Evolutionary conservation across 129 eudicot genomes (phyloP).

Genomic region (Saposhnikovia divaricata): DNA sequence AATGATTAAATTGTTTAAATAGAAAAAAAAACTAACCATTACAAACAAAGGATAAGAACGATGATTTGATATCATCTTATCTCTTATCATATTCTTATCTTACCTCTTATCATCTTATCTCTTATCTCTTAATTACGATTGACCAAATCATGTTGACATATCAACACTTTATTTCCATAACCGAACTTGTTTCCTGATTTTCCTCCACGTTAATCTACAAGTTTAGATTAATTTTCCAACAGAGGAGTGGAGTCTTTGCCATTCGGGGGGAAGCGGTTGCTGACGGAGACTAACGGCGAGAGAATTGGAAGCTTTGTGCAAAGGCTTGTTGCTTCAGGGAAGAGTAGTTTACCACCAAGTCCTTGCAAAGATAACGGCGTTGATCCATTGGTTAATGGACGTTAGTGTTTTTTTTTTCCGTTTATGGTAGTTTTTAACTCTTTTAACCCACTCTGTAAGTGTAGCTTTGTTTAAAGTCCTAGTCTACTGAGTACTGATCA

Average conservation of each 20-base stretch:
- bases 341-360: conserved; percentile 88
- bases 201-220: no score
- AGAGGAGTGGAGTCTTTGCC: conserved; percentile 80
- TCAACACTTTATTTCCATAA: no score
- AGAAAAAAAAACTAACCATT: no score
- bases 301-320: conserved; percentile 72
- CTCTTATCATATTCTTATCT: no score
- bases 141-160: no score
- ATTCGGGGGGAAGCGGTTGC: conserved; percentile 88
- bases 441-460: conserved; percentile 6
- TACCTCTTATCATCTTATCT: no score
- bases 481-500: conserved; percentile 7
- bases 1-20: no score
- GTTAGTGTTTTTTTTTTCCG: conserved; percentile 30
- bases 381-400: conserved; percentile 65
- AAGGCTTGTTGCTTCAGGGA: conserved; percentile 66
- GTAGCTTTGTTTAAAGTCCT: conserved; percentile 1
- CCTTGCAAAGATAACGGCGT: conserved; percentile 84
- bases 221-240: no score
- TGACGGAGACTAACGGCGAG: conserved; percentile 82
- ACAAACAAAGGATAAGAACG: no score
- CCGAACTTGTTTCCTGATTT: no score
- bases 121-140: no score
- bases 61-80: no score
- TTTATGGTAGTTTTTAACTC: not conserved